Evolutionary conservation across 306 rosid species (phyloP), one percentile per base, ranked within the genome.

Genomic region (Parietaria judaica): DNA sequence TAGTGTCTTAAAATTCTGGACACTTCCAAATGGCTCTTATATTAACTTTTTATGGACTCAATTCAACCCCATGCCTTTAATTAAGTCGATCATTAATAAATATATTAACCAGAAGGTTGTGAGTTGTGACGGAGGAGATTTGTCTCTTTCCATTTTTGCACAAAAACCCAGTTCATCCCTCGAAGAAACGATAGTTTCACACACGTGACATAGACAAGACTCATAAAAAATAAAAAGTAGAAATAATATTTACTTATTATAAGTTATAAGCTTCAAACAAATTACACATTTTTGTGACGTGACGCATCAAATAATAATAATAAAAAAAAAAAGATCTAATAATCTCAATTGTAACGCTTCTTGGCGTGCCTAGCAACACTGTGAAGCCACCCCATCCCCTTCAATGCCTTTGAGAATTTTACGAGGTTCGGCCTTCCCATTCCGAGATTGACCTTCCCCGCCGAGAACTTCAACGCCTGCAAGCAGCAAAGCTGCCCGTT

Each of bases 391-490:
- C 91, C 96, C 66, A 92, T 44, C 12, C 95, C 95, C 69, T 86
- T 92, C 47, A 92, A 59, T 10, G 98, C 95, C 70, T 92, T 92
- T 1, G 98, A 80, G 61, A 92, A 65, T 84, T 85, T 92, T 58
- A 75, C 65, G 46, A 88, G 80, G 65, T 76, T 86, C 9, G 91
- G 90, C 77, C 83, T 84, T 50, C 95, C 91, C 89, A 92, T 79
- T 41, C 97, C 96, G 15, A 91, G 63, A 63, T 84, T 87, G 89
- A 87, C 82, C 82, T 92, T 92, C 68, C 92, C 92, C 4, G 90
- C 69, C 8, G 96, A 92, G 53, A 92, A 82, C 38, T 88, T 92
- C 94, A 92, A 46, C 17, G 98, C 98, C 65, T 88, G 92, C 36
- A 92, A 82, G 68, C 96, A 92, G 61, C 98, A 88, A 50, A 88